Evolutionary conservation across 805 yeast species (phyloP), one percentile per base, ranked within the genome.

Genomic region (Starmerella vaccinii): DNA sequence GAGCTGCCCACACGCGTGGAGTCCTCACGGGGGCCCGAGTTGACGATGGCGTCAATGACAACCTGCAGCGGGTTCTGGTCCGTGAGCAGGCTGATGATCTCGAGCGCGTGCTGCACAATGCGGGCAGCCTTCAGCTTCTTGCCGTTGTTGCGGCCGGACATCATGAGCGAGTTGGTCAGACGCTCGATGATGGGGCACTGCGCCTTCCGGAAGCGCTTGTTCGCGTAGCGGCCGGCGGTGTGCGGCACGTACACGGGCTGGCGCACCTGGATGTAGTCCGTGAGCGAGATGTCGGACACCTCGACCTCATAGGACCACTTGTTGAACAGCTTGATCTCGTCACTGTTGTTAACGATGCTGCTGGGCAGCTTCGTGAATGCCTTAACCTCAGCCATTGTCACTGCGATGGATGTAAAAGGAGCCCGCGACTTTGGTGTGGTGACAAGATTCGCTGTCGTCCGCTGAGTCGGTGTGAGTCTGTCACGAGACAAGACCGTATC

Each of bases 61-160:
- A 92, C 95, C 81, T 92, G 99, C 75, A 92, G 75, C 72, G 99
- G 99, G 95, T 92, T 92, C 76, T 82, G 94, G 76, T 90, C 99
- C 67, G 98, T 88, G 72, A 94, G 82, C 64, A 92, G 89, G 81
- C 82, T 73, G 76, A 92, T 82, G 81, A 92, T 92, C 76, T 92
- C 99, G 72, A 92, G 78, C 67, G 99, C 90, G 82, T 92, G 98
- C 82, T 94, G 86, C 75, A 92, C 88, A 74, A 92, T 92, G 84
- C 97, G 89, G 67, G 92, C 97, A 68, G 99, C 98, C 85, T 90
- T 89, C 76, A 94, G 86, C 81, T 92, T 92, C 84, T 92, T 92
- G 83, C 99, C 99, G 84, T 94, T 92, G 94, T 92, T 92, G 82
- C 97, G 90, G 81, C 99, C 99, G 84, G 92, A 89, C 98, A 92